phyloP scores from a whole-genome alignment of 352 stramenopile species.

The Phytophthora litchii region DNA sequence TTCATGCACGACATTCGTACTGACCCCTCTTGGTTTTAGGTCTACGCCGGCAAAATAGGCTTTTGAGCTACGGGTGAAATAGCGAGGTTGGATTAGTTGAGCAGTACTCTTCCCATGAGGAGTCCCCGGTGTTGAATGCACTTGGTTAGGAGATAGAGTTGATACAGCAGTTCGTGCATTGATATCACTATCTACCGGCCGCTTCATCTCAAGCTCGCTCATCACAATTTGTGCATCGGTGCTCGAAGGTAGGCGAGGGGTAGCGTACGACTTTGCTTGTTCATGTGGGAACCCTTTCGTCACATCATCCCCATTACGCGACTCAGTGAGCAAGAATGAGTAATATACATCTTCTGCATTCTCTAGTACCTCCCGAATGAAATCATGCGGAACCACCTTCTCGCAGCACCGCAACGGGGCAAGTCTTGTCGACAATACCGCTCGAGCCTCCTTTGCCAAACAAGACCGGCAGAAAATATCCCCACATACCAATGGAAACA shows the following conservation, averaged over 20 bases:
- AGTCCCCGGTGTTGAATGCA: not conserved
- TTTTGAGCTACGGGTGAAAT: conserved; percentile 14
- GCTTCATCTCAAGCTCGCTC: conserved; percentile 18
- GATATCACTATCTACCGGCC: not conserved
- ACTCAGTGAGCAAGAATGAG: conserved; percentile 30
- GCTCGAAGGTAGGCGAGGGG: not conserved
- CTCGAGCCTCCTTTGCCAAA: conserved; percentile 21
- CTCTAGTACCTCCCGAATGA: conserved; percentile 36
- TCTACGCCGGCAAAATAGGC: not conserved
- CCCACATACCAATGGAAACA: conserved; percentile 51
- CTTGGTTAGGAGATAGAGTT: not conserved
- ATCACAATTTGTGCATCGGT: too few species aligned
- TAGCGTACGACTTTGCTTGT: not conserved
- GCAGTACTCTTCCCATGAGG: not conserved
- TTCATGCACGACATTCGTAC: not conserved
- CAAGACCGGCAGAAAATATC: conserved; percentile 43
- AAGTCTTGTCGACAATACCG: conserved; percentile 22
- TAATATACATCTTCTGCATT: conserved; percentile 53
- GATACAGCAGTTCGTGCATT: not conserved
- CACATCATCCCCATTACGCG: not conserved
- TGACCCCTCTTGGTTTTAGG: not conserved
- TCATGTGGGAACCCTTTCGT: not conserved
- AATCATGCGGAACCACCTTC: conserved; percentile 33
- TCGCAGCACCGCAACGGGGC: conserved; percentile 49
- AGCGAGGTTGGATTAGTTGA: conserved; percentile 1